These are phyloP conservation scores for Pythium scleroteichum DNA, from an alignment of 352 stramenopile genomes.

Conservation along the genomic window DNA sequence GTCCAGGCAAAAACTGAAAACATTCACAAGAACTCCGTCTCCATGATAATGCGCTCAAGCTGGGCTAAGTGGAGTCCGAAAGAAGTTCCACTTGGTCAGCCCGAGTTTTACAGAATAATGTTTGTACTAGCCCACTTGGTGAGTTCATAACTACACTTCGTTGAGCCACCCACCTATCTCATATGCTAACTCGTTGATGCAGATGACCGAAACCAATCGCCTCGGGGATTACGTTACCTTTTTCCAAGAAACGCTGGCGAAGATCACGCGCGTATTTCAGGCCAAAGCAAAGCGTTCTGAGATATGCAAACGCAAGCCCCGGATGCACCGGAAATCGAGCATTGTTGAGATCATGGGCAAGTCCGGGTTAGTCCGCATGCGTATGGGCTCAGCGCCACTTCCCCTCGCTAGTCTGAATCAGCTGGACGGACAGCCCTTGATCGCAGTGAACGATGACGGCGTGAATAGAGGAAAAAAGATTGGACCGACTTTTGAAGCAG, in stretches of 20 bases:
- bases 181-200: not conserved
- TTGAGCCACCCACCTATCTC: not conserved
- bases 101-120: constrained; percentile 64
- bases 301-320: constrained; percentile 29
- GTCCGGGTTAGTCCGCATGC: not conserved
- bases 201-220: constrained; percentile 74
- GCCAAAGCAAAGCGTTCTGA: constrained; percentile 38
- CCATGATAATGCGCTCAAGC: constrained; percentile 63
- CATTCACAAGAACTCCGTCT: constrained; percentile 78
- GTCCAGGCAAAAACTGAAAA: constrained; percentile 78
- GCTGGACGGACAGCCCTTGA: not conserved
- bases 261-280: constrained; percentile 49
- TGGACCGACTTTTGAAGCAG: not conserved
- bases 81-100: constrained; percentile 50
- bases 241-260: constrained; percentile 68
- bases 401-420: not conserved
- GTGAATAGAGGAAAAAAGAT: not conserved
- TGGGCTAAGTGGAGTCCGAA: constrained; percentile 75
- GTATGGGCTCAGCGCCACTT: constrained; percentile 11
- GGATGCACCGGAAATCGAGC: constrained; percentile 31
- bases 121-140: constrained; percentile 80
- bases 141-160: constrained; percentile 2
- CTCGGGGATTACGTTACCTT: constrained; percentile 75
- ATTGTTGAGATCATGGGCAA: constrained; percentile 23
- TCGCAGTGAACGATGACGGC: not conserved